phyloP scores from a whole-genome alignment of 371 early-diverging fungal genomes.

The Paraphysoderma sedebokerense region DNA sequence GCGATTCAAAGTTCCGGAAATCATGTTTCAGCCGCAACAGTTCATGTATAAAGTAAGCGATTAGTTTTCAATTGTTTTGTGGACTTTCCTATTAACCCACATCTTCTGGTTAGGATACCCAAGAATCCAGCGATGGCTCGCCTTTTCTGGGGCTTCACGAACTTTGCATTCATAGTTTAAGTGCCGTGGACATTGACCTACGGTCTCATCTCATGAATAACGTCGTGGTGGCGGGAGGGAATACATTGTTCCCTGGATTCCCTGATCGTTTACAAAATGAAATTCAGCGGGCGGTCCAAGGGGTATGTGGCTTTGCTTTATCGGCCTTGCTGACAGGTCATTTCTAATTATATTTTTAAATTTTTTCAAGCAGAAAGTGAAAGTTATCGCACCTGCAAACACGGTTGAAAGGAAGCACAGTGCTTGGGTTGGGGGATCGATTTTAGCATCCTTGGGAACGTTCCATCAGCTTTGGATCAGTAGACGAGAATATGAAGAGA shows the following conservation, averaged over 20 bases:
- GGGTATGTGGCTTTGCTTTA: conserved; percentile 25
- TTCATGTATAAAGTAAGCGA: not conserved
- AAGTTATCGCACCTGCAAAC: conserved; percentile 57
- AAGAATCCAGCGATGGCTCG: not conserved
- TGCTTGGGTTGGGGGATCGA: conserved; percentile 93
- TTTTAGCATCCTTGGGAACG: conserved; percentile 79
- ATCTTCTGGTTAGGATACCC: too few species aligned
- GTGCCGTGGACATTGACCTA: conserved; percentile 68
- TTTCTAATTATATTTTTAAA: not conserved
- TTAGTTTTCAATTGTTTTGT: not conserved
- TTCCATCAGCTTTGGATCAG: conserved; percentile 96
- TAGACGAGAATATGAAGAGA: conserved; percentile 81
- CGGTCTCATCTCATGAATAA: conserved; percentile 60
- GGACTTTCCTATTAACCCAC: too few species aligned
- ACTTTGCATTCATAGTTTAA: not conserved
- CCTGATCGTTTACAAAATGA: conserved; percentile 64
- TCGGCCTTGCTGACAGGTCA: not conserved
- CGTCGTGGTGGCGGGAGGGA: conserved; percentile 81
- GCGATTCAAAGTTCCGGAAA: conserved; percentile 70
- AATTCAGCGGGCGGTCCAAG: conserved; percentile 46
- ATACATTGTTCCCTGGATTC: conserved; percentile 69
- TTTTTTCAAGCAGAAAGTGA: conserved; percentile 44
- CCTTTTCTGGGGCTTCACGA: not conserved
- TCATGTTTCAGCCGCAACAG: conserved; percentile 64
- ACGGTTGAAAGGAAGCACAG: conserved; percentile 71